phyloP scores from a whole-genome alignment of 1,284 basidiomycete genomes.

The Bjerkandera adusta region DNA sequence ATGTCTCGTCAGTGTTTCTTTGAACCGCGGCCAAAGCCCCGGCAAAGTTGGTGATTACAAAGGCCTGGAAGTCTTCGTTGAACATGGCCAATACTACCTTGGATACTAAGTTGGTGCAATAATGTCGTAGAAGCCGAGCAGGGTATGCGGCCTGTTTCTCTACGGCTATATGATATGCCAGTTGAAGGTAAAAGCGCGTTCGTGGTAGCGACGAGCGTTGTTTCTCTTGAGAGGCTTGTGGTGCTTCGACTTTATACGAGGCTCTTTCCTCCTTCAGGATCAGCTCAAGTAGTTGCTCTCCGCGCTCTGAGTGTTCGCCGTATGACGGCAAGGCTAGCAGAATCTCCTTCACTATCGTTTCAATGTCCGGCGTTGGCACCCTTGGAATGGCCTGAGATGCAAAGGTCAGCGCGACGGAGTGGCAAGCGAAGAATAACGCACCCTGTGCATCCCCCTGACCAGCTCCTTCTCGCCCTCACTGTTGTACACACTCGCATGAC shows the following conservation, averaged over 20 bases:
- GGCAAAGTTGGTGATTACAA: slow-evolving; percentile 38
- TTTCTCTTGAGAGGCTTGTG: slow-evolving; percentile 13
- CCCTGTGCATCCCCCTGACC: slow-evolving; percentile 47
- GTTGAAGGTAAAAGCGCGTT: slow-evolving; percentile 44
- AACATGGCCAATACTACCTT: slow-evolving; percentile 48
- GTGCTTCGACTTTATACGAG: slow-evolving; percentile 37
- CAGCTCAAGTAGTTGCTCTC: slow-evolving; percentile 33
- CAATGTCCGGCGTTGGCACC: slow-evolving; percentile 39
- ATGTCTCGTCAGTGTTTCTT: slow-evolving; percentile 21
- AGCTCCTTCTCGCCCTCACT: slow-evolving; percentile 48
- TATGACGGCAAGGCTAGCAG: slow-evolving; percentile 49
- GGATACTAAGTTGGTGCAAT: slow-evolving; percentile 42
- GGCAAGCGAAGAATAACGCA: slow-evolving; percentile 27
- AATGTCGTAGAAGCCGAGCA: slow-evolving; percentile 50
- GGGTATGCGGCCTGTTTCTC: slow-evolving; percentile 42
- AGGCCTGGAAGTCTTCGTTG: slow-evolving; percentile 38
- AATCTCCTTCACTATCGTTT: slow-evolving; percentile 51
- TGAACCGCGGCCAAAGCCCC: slow-evolving; percentile 19
- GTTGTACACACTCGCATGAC: slow-evolving; percentile 40
- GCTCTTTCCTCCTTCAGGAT: slow-evolving; percentile 41
- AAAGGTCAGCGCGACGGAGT: background rate
- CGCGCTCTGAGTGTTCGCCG: slow-evolving; percentile 36
- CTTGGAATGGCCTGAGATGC: slow-evolving; percentile 47
- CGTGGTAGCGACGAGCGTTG: slow-evolving; percentile 28
- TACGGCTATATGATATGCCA: slow-evolving; percentile 44